Conservation (phyloP, 2,329 filamentous ascomycete genomes). For the Elsinoe arachidis region DNA sequence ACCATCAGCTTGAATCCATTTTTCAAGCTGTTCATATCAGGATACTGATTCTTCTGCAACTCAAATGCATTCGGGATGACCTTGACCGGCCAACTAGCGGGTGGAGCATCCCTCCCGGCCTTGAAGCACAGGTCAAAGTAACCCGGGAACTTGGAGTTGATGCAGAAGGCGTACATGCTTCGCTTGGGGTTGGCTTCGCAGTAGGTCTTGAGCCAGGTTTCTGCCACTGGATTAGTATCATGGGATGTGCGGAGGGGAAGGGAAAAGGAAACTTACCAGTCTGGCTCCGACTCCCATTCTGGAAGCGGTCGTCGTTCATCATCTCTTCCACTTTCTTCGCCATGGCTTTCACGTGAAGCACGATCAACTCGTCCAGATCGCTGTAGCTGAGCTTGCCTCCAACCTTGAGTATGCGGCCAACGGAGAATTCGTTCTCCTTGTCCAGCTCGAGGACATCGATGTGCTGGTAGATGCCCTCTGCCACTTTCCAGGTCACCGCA, state of each 20-base stretch:
- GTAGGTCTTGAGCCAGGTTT: slow-evolving; percentile 93
- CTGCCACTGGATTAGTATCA: slow-evolving; percentile 39
- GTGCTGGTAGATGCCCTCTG: slow-evolving; percentile 92
- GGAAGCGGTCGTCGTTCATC: slow-evolving; percentile 89
- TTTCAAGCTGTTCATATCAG: slow-evolving; percentile 88
- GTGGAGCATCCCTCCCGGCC: slow-evolving; percentile 63
- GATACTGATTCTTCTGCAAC: slow-evolving; percentile 78
- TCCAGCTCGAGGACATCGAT: slow-evolving; percentile 94
- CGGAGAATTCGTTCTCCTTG: slow-evolving; percentile 93
- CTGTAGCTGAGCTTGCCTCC: slow-evolving; percentile 84
- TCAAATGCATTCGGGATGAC: slow-evolving; percentile 91
- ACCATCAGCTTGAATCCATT: slow-evolving; percentile 94
- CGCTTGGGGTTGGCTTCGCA: slow-evolving; percentile 92
- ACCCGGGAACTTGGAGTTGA: slow-evolving; percentile 82
- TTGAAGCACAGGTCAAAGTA: slow-evolving; percentile 98
- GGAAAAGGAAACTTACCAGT: slow-evolving; percentile 58
- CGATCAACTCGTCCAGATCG: slow-evolving; percentile 94
- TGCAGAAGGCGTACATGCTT: slow-evolving; percentile 91
- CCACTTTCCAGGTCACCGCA: slow-evolving; percentile 95
- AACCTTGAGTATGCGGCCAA: slow-evolving; percentile 77
- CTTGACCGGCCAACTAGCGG: slow-evolving; percentile 76
- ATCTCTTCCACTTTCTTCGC: slow-evolving; percentile 95
- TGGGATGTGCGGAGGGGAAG: slow-evolving; percentile 6
- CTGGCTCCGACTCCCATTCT: slow-evolving; percentile 67
- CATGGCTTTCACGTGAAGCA: slow-evolving; percentile 96